Base-by-base conservation (phyloP, 306 rosid genomes). In the Hippophae tibetana region DNA sequence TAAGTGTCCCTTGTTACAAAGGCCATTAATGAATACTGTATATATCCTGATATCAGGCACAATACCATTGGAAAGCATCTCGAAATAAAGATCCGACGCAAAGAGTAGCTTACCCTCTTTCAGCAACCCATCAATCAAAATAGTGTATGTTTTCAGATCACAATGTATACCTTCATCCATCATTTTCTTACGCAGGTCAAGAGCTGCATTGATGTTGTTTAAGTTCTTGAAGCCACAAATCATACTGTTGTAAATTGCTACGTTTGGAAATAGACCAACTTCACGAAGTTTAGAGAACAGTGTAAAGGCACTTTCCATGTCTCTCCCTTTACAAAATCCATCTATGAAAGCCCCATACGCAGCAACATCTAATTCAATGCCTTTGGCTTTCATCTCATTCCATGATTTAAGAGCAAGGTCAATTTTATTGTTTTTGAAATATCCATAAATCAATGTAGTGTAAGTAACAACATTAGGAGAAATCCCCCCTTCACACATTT, bases 51-150 rank as follows among this genome's bases (percentile, higher is more conserved):
- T 64, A 75, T 89, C 95, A 62, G 87, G 93, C 54, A 71, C 58
- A 52, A 89, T 73, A 57, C 82, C 89, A 68, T 44, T 77, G 57
- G 84, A 86, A 67, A 75, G 93, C 97, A 89, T 84, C 76, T 86
- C 84, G 3, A 81, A 70, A 81, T 82, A 86, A 72, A 86, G 74
- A 72, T 86, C 87, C 25, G 71, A 76, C 52, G 89, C 93, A 44
- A 67, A 25, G 55, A 47, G 66, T 73, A 86, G 50, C 38, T 27
- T 27, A 27, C 38, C 38, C 38, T 64, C 84, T 80, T 72, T 84
- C 47, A 82, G 48, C 64, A 74, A 69, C 14, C 87, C 93, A 23
- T 68, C 74, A 13, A 89, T 80, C 73, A 89, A 64, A n/a, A 82
- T 71, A 25, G 93, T 86, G 70, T 82, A 89, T 13, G 70, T 77